phyloP scores from a whole-genome alignment of 2,329 filamentous ascomycete genomes.

The Beauveria medogensis region DNA sequence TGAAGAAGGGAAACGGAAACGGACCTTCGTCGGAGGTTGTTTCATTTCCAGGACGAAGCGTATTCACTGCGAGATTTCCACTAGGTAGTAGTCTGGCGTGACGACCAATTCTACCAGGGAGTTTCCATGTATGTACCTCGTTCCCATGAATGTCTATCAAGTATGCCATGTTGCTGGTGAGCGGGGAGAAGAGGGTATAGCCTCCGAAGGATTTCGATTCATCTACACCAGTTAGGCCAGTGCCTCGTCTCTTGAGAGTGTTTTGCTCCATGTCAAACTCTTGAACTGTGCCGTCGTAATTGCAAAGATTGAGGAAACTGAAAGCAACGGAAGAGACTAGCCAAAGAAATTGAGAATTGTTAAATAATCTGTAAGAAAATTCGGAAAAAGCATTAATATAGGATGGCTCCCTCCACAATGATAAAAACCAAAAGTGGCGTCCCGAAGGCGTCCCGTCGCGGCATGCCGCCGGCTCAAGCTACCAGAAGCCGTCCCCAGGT shows the following conservation, averaged over 20 bases:
- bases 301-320: not conserved
- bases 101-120: constrained; percentile 20
- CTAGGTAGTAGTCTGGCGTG: constrained; percentile 21
- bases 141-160: constrained; percentile 22
- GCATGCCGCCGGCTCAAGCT: no score
- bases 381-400: no score
- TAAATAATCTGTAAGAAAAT: no score
- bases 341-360: not conserved
- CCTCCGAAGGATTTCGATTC: constrained; percentile 17
- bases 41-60: constrained; percentile 14
- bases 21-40: constrained; percentile 16
- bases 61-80: constrained; percentile 24
- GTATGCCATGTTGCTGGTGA: constrained; percentile 20
- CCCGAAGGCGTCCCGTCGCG: no score
- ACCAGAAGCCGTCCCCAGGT: no score
- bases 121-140: constrained; percentile 22
- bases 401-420: no score
- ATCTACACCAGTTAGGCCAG: constrained; percentile 22
- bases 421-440: no score
- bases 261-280: constrained; percentile 19
- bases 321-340: not conserved
- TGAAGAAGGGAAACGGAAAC: constrained; percentile 22
- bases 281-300: no score
- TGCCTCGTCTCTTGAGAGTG: constrained; percentile 21
- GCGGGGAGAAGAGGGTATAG: constrained; percentile 23